These are phyloP conservation scores for Pyrus hybrid DNA, from an alignment of 331 rosid genomes.

Conservation along the genomic window DNA sequence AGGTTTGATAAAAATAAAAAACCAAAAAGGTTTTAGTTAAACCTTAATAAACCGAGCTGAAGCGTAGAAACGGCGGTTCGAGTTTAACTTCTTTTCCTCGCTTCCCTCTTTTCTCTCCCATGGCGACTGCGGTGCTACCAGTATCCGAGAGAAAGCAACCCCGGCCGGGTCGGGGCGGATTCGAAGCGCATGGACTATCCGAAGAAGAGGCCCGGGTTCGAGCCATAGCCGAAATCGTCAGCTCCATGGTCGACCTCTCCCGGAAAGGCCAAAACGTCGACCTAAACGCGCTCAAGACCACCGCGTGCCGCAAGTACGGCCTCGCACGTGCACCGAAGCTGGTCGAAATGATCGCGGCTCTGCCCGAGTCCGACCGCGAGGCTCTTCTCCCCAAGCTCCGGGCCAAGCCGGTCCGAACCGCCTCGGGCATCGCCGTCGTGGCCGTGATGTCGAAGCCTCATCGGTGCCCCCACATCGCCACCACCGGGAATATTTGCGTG, in stretches of 20 bases:
- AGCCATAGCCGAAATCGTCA: slow-evolving; percentile 89
- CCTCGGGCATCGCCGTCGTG: slow-evolving; percentile 38
- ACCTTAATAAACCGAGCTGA: background rate
- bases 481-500: slow-evolving; percentile 90
- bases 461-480: slow-evolving; percentile 92
- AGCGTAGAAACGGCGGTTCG: background rate
- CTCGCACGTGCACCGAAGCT: slow-evolving; percentile 26
- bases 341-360: slow-evolving; percentile 86
- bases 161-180: slow-evolving; percentile 90
- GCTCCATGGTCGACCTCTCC: slow-evolving; percentile 86
- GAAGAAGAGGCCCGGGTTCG: slow-evolving; percentile 95
- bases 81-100: background rate
- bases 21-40: background rate
- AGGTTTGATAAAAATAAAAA: background rate
- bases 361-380: slow-evolving; percentile 82
- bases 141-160: slow-evolving; percentile 65
- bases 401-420: slow-evolving; percentile 69
- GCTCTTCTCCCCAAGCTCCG: slow-evolving; percentile 81
- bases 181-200: slow-evolving; percentile 68
- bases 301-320: slow-evolving; percentile 93
- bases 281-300: slow-evolving; percentile 80
- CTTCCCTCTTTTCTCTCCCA: background rate
- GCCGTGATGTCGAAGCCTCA: slow-evolving; percentile 99
- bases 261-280: slow-evolving; percentile 82
- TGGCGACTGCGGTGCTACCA: slow-evolving; percentile 50